Evolutionary conservation across 2,329 filamentous ascomycete genomes (phyloP), one percentile per base, ranked within the genome.

Genomic region (Fusarium keratoplasticum): DNA sequence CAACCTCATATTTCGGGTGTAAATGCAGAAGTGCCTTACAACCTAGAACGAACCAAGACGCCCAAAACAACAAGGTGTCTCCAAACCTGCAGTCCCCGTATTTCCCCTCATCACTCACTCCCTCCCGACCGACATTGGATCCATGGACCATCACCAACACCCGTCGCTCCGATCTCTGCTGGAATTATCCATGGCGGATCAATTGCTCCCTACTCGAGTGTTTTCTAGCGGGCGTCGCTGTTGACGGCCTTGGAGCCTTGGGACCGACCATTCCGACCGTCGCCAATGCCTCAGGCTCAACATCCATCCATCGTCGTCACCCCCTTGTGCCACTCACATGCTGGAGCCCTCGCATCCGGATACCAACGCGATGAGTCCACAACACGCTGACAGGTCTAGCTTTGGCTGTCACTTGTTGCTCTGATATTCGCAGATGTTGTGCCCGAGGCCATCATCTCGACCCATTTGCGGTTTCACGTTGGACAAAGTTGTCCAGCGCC

Each of bases 1-100:
- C 67, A 77, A 79, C 77, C 74, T 79, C 74, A 79, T 78, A 79
- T 79, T 77, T 78, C 77, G 76, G 75, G 76, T 78, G 73, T 70
- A 77, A 77, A 79, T 77, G 77, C 77, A 78, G 64, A 79, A 76
- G 72, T 79, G 77, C 77, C 77, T 79, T 70, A 76, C 58, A 66
- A 71, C 61, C 52, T 35, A 33, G 60, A 44, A 47, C 29, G 40
- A 52, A 64, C 38, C 31, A 54, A 63, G n/a, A 50, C 59, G 27
- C 54, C 66, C 63, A 61, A 76, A 75, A 75, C 64, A 66, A 67
- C 66, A 74, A 64, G 54, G 63, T 61, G 47, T 60, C 63, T 71
- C 71, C 62, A 62, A 76, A 68, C 72, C 69, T 69, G 65, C 70
- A 71, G 54, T 60, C 64, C 57, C 33, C 50, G 66, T 33, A 62